These are phyloP conservation scores for Lepidium campestre DNA, from an alignment of 441 rosid genomes.

Conservation along the genomic window DNA sequence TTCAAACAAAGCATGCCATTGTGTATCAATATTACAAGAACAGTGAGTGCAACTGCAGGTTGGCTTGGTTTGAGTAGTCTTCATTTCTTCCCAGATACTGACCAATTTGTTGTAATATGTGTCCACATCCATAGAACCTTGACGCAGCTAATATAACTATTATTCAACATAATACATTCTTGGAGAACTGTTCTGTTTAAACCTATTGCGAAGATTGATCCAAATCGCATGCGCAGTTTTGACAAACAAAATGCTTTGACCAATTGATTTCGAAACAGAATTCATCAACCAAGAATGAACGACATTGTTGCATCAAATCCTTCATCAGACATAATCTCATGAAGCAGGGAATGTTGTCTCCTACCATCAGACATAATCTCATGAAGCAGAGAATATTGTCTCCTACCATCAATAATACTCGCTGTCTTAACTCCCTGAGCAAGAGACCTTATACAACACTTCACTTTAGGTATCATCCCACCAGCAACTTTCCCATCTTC, in stretches of 20 bases:
- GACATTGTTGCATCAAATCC: not conserved
- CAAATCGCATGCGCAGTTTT: not conserved
- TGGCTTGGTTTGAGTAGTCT: not conserved
- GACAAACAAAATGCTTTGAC: not conserved
- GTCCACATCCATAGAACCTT: not conserved
- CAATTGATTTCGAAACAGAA: not conserved
- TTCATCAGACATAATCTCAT: slow-evolving; percentile 84
- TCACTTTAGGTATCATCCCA: slow-evolving; percentile 95
- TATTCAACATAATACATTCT: not conserved
- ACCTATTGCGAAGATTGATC: not conserved
- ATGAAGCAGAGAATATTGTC: slow-evolving; percentile 70
- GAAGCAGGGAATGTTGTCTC: slow-evolving; percentile 73
- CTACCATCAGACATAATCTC: slow-evolving; percentile 88
- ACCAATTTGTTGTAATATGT: not conserved
- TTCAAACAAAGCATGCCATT: not conserved
- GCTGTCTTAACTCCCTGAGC: slow-evolving; percentile 90
- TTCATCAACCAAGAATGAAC: not conserved
- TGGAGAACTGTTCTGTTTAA: not conserved
- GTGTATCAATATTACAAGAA: not conserved
- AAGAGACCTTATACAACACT: slow-evolving; percentile 73
- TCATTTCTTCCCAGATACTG: not conserved
- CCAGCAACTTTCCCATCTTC: slow-evolving; percentile 72
- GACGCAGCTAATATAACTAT: not conserved
- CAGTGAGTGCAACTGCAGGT: rapidly evolving
- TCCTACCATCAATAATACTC: slow-evolving; percentile 84